Evolutionary conservation across 2,329 filamentous ascomycete genomes (phyloP).

Genomic region (Coniella lustricola): DNA sequence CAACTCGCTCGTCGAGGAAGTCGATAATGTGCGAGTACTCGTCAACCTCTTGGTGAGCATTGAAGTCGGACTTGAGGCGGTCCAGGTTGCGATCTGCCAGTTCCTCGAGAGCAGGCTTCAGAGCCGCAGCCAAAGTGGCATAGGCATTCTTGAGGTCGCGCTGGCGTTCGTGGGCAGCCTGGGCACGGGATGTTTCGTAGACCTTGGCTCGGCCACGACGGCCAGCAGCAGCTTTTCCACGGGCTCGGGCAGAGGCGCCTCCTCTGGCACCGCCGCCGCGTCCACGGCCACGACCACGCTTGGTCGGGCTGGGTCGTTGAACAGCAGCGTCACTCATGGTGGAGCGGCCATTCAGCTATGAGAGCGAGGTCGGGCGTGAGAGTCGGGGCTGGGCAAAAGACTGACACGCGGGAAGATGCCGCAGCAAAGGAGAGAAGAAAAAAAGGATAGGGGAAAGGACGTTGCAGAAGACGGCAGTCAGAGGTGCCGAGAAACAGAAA

Average conservation of each 20-base stretch:
- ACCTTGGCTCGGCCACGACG: conserved; percentile 46
- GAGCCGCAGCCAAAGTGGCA: conserved; percentile 52
- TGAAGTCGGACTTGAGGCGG: conserved; percentile 46
- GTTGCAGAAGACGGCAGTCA: no score
- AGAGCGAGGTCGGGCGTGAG: neutral
- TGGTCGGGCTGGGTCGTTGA: conserved; percentile 17
- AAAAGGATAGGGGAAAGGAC: neutral
- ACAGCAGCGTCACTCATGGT: conserved; percentile 16
- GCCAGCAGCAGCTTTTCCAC: conserved; percentile 12
- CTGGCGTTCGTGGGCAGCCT: conserved; percentile 56
- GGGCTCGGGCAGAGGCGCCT: conserved; percentile 12
- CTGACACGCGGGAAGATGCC: no score
- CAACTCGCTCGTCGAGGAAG: conserved; percentile 42
- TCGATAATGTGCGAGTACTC: conserved; percentile 46
- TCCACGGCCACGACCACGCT: conserved; percentile 14
- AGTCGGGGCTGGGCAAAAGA: neutral
- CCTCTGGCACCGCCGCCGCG: conserved; percentile 9
- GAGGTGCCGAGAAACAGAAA: no score
- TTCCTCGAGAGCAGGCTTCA: conserved; percentile 60
- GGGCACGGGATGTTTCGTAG: conserved; percentile 46
- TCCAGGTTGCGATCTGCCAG: conserved; percentile 55
- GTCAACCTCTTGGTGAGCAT: conserved; percentile 44
- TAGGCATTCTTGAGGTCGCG: conserved; percentile 60
- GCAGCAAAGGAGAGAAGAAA: no score
- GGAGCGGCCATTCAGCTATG: conserved; percentile 12